Evolutionary conservation across 805 yeast genomes (phyloP), one percentile per base, ranked within the genome.

Genomic region (Pichia eremophila): DNA sequence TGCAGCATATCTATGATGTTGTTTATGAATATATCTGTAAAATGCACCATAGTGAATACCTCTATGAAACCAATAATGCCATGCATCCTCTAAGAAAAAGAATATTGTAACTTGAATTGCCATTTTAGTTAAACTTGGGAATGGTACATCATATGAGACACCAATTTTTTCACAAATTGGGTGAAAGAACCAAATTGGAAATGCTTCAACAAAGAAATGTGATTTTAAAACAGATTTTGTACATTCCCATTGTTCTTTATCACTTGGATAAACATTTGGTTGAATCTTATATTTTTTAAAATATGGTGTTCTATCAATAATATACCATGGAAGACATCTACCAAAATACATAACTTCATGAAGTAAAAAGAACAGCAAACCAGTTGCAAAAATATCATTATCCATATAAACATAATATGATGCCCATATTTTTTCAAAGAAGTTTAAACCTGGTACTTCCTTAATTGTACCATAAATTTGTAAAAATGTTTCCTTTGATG

Each of bases 11-110:
- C 90, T 82, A 71, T 91, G 99, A 69, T 91, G 99, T 73, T 89
- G 96, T 71, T 91, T 91, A 74, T 91, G 99, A 58, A 91, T 87
- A 66, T 83, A 78, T 71, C 85, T 88, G 78, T 91, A 91, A 65
- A 93, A 85, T 51, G 79, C 75, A 46, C 95, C 95, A 64, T 81
- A 78, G 67, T 91, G 99, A 67, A 91, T 81, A 37, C 82, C 75
- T 60, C 98, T 81, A 69, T 91, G 99, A 64, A 85, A 83, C 85
- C 93, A 85, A 74, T 91, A 91, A 69, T 91, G 99, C 98, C 97
- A 93, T 54, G 86, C 73, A 64, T 91, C 99, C 69, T 91, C 99
- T 53, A 85, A 66, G 40, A 86, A 74, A 65, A 91, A 91, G 70
- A 91, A 87, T 15, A 87, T 57, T 18, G 78, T 73, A 49, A 90